Evolutionary conservation across 345 rosid genomes (phyloP).

Genomic region (Citrus australasica): DNA sequence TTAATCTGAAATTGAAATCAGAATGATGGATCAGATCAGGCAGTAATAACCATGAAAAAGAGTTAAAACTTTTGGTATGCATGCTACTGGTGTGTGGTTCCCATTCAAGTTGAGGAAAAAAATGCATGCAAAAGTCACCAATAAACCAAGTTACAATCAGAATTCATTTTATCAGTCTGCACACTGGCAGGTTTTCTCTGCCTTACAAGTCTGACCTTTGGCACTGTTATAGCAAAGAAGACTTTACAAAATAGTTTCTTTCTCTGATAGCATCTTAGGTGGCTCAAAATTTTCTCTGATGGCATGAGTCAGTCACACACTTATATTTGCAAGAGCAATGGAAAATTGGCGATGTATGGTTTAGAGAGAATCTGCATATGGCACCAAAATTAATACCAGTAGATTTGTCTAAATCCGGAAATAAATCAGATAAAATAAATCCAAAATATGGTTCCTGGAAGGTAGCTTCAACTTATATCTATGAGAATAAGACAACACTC

Average conservation of each 20-base stretch:
- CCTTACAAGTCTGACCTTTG: neutral
- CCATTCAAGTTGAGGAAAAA: neutral
- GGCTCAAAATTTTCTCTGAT: neutral
- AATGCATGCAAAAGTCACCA: neutral
- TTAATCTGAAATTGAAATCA: conserved; percentile 52
- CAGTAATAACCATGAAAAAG: neutral
- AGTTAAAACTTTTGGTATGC: neutral
- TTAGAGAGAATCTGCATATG: no score
- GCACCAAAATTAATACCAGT: no score
- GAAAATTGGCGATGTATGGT: no score
- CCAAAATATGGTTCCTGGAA: no score
- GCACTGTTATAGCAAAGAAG: neutral
- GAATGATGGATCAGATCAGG: neutral
- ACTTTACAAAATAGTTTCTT: neutral
- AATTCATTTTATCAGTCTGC: neutral
- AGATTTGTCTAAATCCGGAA: no score
- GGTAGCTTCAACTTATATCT: no score
- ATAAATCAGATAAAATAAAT: no score
- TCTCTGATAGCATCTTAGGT: neutral
- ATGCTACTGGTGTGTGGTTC: neutral
- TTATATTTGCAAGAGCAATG: neutral
- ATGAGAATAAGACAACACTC: neutral
- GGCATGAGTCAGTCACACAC: neutral
- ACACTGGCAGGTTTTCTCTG: neutral
- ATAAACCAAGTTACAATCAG: neutral